Evolutionary conservation across 306 rosid species (phyloP).

Genomic region (Medicago ruthenica): DNA sequence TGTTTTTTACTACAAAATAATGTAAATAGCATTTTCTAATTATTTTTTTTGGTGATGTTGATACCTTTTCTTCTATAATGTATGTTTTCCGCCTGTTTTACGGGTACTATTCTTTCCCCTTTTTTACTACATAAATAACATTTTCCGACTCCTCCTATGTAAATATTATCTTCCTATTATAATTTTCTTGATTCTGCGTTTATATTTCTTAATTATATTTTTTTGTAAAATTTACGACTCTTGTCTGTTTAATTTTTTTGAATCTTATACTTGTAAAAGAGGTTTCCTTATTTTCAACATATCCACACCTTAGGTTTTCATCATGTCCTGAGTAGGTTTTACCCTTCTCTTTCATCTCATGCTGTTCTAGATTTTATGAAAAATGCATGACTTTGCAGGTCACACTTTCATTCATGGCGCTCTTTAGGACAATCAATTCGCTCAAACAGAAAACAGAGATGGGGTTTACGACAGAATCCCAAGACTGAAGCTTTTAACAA

Average conservation of each 20-base stretch:
- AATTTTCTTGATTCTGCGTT: not conserved
- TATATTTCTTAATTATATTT: not conserved
- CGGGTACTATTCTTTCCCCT: not conserved
- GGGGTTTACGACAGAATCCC: slow-evolving; percentile 86
- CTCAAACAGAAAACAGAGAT: slow-evolving; percentile 65
- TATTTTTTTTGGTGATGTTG: not conserved
- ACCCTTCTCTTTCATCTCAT: slow-evolving; percentile 22
- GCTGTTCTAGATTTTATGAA: slow-evolving; percentile 22
- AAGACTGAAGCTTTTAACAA: slow-evolving; percentile 67
- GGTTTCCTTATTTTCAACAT: not conserved
- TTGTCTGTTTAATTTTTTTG: not conserved
- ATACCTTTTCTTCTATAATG: not conserved
- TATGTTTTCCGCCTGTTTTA: not conserved
- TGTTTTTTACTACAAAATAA: not conserved
- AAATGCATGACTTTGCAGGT: slow-evolving; percentile 56
- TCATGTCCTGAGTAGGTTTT: not conserved
- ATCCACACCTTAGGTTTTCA: not conserved
- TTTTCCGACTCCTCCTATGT: not conserved
- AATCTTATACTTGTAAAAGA: not conserved
- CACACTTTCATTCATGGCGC: slow-evolving; percentile 73
- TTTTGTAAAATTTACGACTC: too few species aligned
- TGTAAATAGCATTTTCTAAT: not conserved
- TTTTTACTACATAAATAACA: not conserved
- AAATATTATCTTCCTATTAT: not conserved
- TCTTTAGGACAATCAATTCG: slow-evolving; percentile 58